These are phyloP conservation scores for Huntiella omanensis DNA, from an alignment of 2,329 filamentous ascomycete genomes.

Conservation along the genomic window DNA sequence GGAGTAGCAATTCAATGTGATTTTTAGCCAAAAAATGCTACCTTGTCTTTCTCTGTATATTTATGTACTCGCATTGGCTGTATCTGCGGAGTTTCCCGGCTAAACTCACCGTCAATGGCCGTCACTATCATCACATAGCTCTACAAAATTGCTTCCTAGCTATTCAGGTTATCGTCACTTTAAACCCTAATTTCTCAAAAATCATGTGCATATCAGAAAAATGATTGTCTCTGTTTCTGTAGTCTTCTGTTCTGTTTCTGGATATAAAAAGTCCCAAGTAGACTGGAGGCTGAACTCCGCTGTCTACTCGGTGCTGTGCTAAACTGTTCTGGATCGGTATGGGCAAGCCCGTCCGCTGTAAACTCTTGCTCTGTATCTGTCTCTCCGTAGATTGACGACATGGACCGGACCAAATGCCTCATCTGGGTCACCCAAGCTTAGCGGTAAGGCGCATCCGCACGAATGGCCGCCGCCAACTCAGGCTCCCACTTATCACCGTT, in stretches of 20 bases:
- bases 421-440: conserved; percentile 22
- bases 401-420: conserved; percentile 1
- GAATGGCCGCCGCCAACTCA: conserved; percentile 77
- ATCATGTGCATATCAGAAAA: not conserved
- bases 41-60: too few relatives aligned
- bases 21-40: too few relatives aligned
- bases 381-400: not conserved
- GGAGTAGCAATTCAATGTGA: too few relatives aligned
- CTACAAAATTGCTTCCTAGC: too few relatives aligned
- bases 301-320: not conserved
- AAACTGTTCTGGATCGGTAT: too few relatives aligned
- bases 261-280: not conserved
- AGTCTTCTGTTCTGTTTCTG: not conserved
- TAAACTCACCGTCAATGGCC: too few relatives aligned
- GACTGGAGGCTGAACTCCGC: not conserved
- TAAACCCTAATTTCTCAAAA: too few relatives aligned
- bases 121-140: too few relatives aligned
- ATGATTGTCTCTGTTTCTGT: not conserved
- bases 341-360: too few relatives aligned
- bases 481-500: conserved; percentile 98
- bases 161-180: too few relatives aligned
- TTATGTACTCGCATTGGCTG: too few relatives aligned
- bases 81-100: too few relatives aligned
- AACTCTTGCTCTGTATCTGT: not conserved
- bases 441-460: conserved; percentile 84